These are phyloP conservation scores for Cymbopogon flexuosus DNA, from an alignment of 202 grass and related monocot genomes.

Conservation along the genomic window DNA sequence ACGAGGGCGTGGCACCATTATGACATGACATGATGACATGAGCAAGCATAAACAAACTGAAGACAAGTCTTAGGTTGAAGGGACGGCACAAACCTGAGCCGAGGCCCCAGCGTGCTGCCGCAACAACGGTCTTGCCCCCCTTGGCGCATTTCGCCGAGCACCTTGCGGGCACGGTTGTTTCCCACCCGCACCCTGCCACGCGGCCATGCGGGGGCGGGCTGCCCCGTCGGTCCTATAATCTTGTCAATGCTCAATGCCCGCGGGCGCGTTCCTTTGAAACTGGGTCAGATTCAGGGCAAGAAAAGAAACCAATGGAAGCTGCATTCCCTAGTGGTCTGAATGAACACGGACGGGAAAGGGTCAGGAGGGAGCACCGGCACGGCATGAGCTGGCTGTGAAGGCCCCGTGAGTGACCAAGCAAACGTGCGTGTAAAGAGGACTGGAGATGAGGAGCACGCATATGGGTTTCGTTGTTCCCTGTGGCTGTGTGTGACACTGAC, in stretches of 20 bases:
- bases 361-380: neutral
- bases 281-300: too few species aligned
- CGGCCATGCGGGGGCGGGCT: too few species aligned
- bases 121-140: neutral
- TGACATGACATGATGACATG: neutral
- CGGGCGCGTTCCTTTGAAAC: too few species aligned
- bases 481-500: too few species aligned
- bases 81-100: neutral
- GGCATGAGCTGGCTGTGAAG: neutral
- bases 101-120: neutral
- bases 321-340: neutral
- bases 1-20: neutral
- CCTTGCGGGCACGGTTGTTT: neutral
- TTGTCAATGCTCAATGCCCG: too few species aligned
- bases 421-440: neutral
- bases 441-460: neutral
- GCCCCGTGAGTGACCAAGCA: neutral
- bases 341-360: neutral
- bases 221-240: too few species aligned
- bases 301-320: too few species aligned
- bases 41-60: neutral
- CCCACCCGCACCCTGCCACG: neutral
- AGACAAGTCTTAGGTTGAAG: neutral
- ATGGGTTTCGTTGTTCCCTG: too few species aligned
- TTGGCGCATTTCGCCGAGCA: slow-evolving; percentile 19